Conservation (phyloP, 495 filamentous ascomycete genomes). For the Cercophora scortea region DNA sequence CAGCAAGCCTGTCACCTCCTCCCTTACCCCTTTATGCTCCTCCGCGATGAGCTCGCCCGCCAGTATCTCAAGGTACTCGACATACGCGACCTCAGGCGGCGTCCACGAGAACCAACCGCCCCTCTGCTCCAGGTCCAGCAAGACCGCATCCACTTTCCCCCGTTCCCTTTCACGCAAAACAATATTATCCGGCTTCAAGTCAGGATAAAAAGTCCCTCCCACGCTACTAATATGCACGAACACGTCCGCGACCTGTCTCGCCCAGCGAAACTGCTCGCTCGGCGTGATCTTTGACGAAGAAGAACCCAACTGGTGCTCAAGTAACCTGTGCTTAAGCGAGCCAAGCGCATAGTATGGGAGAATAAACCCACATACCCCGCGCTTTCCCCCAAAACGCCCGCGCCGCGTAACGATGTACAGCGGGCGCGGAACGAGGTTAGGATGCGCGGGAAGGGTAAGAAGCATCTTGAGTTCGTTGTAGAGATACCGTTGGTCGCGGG, state of each 20-base stretch:
- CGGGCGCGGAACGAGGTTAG: conserved; percentile 21
- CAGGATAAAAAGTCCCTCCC: conserved; percentile 24
- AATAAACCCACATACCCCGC: conserved; percentile 27
- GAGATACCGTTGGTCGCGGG: conserved; percentile 21
- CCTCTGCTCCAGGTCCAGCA: conserved; percentile 29
- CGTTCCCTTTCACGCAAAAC: conserved; percentile 6
- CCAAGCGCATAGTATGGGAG: conserved; percentile 21
- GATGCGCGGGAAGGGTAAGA: conserved; percentile 16
- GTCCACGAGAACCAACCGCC: conserved; percentile 24
- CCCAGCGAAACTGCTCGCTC: conserved; percentile 18
- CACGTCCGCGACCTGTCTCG: conserved; percentile 19
- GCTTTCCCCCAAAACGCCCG: conserved; percentile 23
- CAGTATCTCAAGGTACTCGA: conserved; percentile 22
- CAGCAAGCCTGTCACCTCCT: background rate
- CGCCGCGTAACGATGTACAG: conserved; percentile 22
- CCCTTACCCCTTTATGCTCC: background rate
- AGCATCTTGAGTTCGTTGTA: conserved; percentile 35
- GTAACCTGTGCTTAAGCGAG: conserved; percentile 18
- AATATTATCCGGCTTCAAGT: conserved; percentile 32
- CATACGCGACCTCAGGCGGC: conserved; percentile 25
- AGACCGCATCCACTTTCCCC: conserved; percentile 9
- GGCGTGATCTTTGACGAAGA: background rate
- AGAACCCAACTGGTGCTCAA: background rate
- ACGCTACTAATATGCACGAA: conserved; percentile 24
- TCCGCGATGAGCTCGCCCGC: background rate